phyloP scores from a whole-genome alignment of 2,329 filamentous ascomycete genomes.

The Hymenoscyphus scutula region DNA sequence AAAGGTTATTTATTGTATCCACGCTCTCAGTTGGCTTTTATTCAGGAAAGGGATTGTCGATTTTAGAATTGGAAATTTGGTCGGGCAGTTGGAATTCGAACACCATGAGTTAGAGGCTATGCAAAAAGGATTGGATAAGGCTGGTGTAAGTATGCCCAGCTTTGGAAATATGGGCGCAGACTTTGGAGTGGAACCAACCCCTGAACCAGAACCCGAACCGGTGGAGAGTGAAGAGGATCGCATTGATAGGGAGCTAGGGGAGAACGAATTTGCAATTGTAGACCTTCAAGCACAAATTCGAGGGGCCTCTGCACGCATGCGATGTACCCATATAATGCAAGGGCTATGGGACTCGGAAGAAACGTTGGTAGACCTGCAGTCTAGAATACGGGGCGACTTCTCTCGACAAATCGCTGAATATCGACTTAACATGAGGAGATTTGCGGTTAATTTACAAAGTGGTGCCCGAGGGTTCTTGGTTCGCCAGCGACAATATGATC shows the following conservation, averaged over 20 bases:
- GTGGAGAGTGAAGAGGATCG: slow-evolving; percentile 87
- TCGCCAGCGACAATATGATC: slow-evolving; percentile 59
- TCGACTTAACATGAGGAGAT: slow-evolving; percentile 76
- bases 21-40: slow-evolving; percentile 94
- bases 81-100: slow-evolving; percentile 95
- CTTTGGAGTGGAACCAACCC: slow-evolving; percentile 81
- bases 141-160: slow-evolving; percentile 93
- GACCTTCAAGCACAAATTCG: slow-evolving; percentile 87
- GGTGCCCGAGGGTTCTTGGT: slow-evolving; percentile 72
- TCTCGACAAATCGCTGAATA: slow-evolving; percentile 80
- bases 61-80: slow-evolving; percentile 93
- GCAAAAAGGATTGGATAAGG: slow-evolving; percentile 94
- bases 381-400: slow-evolving; percentile 84
- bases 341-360: slow-evolving; percentile 83
- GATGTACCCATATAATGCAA: slow-evolving; percentile 81
- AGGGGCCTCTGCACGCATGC: slow-evolving; percentile 74
- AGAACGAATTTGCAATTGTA: slow-evolving; percentile 67
- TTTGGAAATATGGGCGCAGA: slow-evolving; percentile 97
- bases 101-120: slow-evolving; percentile 96
- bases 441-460: slow-evolving; percentile 78
- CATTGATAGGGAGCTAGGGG: slow-evolving; percentile 75
- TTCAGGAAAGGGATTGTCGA: slow-evolving; percentile 92
- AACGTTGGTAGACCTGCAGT: slow-evolving; percentile 76
- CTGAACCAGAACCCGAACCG: slow-evolving; percentile 65
- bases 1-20: slow-evolving; percentile 98